Evolutionary conservation across 2,329 filamentous ascomycete species (phyloP).

Genomic region (Nemania sp.): DNA sequence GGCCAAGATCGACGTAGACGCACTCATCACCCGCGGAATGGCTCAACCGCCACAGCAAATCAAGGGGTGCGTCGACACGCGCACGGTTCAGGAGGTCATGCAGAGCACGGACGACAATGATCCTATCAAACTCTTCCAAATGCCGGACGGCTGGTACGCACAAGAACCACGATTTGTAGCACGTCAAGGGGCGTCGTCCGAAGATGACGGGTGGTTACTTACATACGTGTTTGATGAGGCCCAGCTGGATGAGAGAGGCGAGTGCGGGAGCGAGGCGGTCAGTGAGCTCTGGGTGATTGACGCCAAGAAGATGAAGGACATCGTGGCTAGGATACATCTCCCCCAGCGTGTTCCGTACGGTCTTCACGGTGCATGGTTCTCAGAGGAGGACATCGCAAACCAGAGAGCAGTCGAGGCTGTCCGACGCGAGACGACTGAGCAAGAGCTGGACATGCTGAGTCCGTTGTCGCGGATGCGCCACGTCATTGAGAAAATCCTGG

Average conservation of each 20-base stretch:
- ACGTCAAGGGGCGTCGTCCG: conserved; percentile 45
- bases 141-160: conserved; percentile 65
- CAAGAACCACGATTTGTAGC: conserved; percentile 71
- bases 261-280: conserved; percentile 49
- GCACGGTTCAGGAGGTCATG: conserved; percentile 58
- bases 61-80: conserved; percentile 65
- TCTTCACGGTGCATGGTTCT: conserved; percentile 67
- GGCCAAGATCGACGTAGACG: conserved; percentile 62
- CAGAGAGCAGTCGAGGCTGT: conserved; percentile 47
- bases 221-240: conserved; percentile 73
- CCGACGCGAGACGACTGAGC: conserved; percentile 27
- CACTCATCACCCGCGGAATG: conserved; percentile 59
- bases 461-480: conserved; percentile 34
- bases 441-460: conserved; percentile 33
- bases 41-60: conserved; percentile 51
- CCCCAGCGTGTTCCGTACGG: conserved; percentile 73
- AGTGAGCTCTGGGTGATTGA: conserved; percentile 73
- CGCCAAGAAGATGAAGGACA: conserved; percentile 62
- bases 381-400: conserved; percentile 52
- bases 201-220: conserved; percentile 71
- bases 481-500: conserved; percentile 33
- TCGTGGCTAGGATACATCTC: conserved; percentile 62
- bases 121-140: conserved; percentile 63
- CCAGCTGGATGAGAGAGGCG: conserved; percentile 58
- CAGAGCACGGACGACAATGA: conserved; percentile 51